Evolutionary conservation across 208 protist genomes (phyloP), one percentile per base, ranked within the genome.

Genomic region (Trypanosoma congolense): DNA sequence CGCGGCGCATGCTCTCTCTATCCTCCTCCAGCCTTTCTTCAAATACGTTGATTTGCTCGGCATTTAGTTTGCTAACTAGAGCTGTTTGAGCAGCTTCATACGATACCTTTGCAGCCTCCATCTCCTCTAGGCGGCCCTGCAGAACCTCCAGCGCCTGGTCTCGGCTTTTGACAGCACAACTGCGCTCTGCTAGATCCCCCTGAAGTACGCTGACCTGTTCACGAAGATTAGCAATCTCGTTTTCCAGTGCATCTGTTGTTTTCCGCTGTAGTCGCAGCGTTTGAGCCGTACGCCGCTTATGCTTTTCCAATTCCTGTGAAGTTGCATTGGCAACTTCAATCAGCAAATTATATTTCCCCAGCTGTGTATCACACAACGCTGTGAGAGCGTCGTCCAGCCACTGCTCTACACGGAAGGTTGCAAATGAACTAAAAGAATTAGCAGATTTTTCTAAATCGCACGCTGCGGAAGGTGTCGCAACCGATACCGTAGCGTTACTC

Each of bases 41-140:
- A 49, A 83, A 62, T 5, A 49, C 45, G 31, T 78, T 66, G 50
- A 75, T 53, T 49, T 87, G 59, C n/a, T 93, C 78, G 46, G 75
- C 71, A 55, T 93, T 80, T 0, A 65, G 77, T 38, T 69, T 65
- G 29, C 52, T 43, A 8, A 47, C 28, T 28, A 63, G 18, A 0
- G 5, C 2, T 0, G 24, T 18, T 18, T 58, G 66, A 44, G 64
- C 46, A n/a, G 62, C 46, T 49, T 79, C 71, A 18, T 77, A 50
- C 28, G 49, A 52, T 29, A 47, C 41, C 19, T 62, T 70, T 12
- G 48, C 62, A 12, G 51, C 49, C 43, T 77, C 66, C n/a, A 71
- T 58, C 2, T 70, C 65, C 3, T 77, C 65, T 4, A 87, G 22
- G 4, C 73, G 77, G 16, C 73, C 62, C 57, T 77, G 69, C 12